Evolutionary conservation across 306 rosid species (phyloP), one percentile per base, ranked within the genome.

Genomic region (Biancaea sappan): DNA sequence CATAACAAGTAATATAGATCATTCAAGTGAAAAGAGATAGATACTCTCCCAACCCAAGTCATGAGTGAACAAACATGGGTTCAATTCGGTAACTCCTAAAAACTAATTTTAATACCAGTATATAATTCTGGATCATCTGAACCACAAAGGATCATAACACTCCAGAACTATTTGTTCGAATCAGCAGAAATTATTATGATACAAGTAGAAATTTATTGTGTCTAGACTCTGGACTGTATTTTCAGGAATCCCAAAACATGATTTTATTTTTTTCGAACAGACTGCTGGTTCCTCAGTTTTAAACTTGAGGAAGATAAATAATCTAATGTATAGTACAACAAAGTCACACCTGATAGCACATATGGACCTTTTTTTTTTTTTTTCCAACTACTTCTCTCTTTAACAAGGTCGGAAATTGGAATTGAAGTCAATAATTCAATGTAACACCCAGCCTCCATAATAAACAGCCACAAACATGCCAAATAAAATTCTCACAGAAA

Each of bases 21-120:
- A 31, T 31, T 4, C n/a, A 31, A 16, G 8, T 25, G 34, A 52
- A 26, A 28, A 46, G 22, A 21, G 6, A 52, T 32, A 53, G 58
- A 44, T 34, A 13, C 29, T 25, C 29, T 25, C 26, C 48, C 37
- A 53, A 43, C 24, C 64, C 35, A 35, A 18, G 26, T 25, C n/a
- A n/a, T n/a, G n/a, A n/a, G 32, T 38, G 56, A 58, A 11, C 13
- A 35, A 58, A 11, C 13, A 35, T 59, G 25, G 44, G 32, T 28
- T 35, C 64, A 60, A 62, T 35, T 60, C 32, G 71, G 29, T 22
- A 48, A 31, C 25, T 29, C 72, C 18, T 31, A 9, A 71, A n/a
- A 53, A 78, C 69, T 66, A 70, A 65, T 73, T 16, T 34, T 28
- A 46, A 35, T 25, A 66, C 64, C 31, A 73, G 29, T 5, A 56